phyloP scores from a whole-genome alignment of 2,329 filamentous ascomycete species.

The Colletotrichum kahawae region DNA sequence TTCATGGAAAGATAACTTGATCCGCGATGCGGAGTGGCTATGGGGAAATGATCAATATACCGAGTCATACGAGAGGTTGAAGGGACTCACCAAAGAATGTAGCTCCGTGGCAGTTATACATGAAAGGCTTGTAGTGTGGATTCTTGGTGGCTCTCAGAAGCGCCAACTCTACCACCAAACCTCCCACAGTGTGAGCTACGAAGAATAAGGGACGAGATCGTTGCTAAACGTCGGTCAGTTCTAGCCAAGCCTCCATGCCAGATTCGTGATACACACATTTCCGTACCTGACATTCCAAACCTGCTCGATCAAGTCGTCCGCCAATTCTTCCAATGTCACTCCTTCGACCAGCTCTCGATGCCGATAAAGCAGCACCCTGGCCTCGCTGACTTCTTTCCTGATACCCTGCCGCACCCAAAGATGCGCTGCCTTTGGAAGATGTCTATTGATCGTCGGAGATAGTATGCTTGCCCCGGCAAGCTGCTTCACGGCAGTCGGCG shows the following conservation, averaged over 20 bases:
- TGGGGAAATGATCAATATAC: not conserved
- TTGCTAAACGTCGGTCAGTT: slow-evolving; percentile 5
- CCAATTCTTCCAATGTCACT: slow-evolving; percentile 48
- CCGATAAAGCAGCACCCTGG: slow-evolving; percentile 56
- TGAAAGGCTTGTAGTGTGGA: slow-evolving; percentile 45
- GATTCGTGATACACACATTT: slow-evolving; percentile 28
- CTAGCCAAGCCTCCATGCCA: not conserved
- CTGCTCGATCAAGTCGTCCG: slow-evolving; percentile 52
- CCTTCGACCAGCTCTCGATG: slow-evolving; percentile 49
- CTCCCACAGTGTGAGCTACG: slow-evolving; percentile 66
- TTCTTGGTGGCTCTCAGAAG: slow-evolving; percentile 51
- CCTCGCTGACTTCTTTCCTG: slow-evolving; percentile 49
- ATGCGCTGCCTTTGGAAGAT: slow-evolving; percentile 36
- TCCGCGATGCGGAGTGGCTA: slow-evolving; percentile 65
- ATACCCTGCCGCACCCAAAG: slow-evolving; percentile 60
- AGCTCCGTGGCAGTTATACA: slow-evolving; percentile 64
- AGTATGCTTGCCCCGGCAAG: slow-evolving; percentile 28
- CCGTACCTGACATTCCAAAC: slow-evolving; percentile 38
- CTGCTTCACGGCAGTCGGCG: slow-evolving; percentile 29
- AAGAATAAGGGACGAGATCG: slow-evolving; percentile 60
- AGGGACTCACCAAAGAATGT: slow-evolving; percentile 59
- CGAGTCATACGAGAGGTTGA: accelerated
- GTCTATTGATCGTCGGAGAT: slow-evolving; percentile 1
- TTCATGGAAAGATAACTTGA: slow-evolving; percentile 67
- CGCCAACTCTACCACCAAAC: slow-evolving; percentile 63